Conservation (phyloP, 805 yeast genomes). For the Kazachstania psychrophila region DNA sequence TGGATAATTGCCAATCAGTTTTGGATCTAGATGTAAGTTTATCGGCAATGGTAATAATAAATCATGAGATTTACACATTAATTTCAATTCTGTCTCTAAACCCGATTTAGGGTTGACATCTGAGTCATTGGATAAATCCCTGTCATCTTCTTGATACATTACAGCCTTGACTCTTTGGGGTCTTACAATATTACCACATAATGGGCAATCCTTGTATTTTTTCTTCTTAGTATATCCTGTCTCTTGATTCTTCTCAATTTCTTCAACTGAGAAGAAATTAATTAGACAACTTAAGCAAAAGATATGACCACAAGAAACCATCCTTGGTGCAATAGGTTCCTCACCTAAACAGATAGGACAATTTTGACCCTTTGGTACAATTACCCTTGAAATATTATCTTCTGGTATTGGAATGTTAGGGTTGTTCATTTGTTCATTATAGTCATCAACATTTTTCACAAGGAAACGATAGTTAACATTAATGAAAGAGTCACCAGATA, state of each 20-base stretch:
- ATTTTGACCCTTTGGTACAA: slow-evolving; percentile 64
- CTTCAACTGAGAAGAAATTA: slow-evolving; percentile 47
- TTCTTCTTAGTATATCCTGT: slow-evolving; percentile 29
- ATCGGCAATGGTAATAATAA: slow-evolving; percentile 42
- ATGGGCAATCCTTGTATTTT: slow-evolving; percentile 67
- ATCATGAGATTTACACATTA: slow-evolving; percentile 49
- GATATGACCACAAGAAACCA: slow-evolving; percentile 92
- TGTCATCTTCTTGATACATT: slow-evolving; percentile 41
- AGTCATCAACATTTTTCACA: slow-evolving; percentile 54
- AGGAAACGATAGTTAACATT: slow-evolving; percentile 81
- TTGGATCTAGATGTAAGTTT: slow-evolving; percentile 34
- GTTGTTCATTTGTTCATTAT: slow-evolving; percentile 50
- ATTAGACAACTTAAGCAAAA: slow-evolving; percentile 78
- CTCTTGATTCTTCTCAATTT: slow-evolving; percentile 32
- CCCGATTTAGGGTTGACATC: slow-evolving; percentile 41
- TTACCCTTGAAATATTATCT: slow-evolving; percentile 54
- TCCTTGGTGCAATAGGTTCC: slow-evolving; percentile 82
- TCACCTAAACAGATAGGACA: slow-evolving; percentile 91
- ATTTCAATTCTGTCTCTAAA: slow-evolving; percentile 46
- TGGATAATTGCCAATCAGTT: slow-evolving; percentile 43
- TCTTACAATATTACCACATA: slow-evolving; percentile 54
- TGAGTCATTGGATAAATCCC: slow-evolving; percentile 6
- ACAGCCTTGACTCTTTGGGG: slow-evolving; percentile 61
- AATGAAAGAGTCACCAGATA: slow-evolving; percentile 59
- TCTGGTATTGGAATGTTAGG: slow-evolving; percentile 68